A percentile compares a stretch with the other conserved stretches of the same genome.
Evolutionary conservation across 306 rosid genomes (phyloP).

Genomic region (Hippophae tibetana): DNA sequence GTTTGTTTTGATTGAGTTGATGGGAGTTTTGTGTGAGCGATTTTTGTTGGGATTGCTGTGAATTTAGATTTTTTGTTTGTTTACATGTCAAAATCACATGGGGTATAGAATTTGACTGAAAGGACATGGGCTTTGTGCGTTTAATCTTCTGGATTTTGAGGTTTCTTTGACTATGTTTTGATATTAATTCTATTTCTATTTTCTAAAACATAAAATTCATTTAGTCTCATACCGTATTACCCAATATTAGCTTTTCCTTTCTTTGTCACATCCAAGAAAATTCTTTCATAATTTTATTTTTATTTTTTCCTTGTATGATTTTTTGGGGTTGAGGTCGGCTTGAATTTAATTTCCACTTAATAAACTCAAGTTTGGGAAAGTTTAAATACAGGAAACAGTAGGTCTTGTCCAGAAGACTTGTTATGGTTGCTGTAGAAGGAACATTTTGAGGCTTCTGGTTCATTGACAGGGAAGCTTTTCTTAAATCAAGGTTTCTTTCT

Average conservation of each 20-base stretch:
- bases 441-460: conserved; percentile 26
- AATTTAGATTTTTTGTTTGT: conserved; percentile 33
- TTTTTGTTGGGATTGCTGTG: conserved; percentile 40
- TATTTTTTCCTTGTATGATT: neutral
- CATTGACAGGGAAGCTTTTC: conserved; percentile 17
- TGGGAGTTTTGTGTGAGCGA: conserved; percentile 22
- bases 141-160: conserved; percentile 49
- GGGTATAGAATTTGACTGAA: conserved; percentile 69
- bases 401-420: conserved; percentile 28
- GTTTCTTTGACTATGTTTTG: conserved; percentile 34
- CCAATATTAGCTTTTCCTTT: conserved; percentile 39
- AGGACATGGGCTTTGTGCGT: conserved; percentile 44
- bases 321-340: conserved; percentile 19
- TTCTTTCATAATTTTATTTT: conserved; percentile 15
- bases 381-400: conserved; percentile 24
- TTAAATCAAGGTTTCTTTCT: neutral
- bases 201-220: conserved; percentile 14
- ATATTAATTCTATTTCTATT: neutral
- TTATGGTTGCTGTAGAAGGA: conserved; percentile 21
- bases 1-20: neutral
- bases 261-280: conserved; percentile 49
- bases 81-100: conserved; percentile 53
- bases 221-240: conserved; percentile 32
- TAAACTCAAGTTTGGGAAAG: conserved; percentile 20
- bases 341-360: conserved; percentile 22